Percentiles rank a stretch among this genome's conserved stretches.
Evolutionary conservation across 2,329 filamentous ascomycete species (phyloP).

Genomic region (Fusarium pininemorale): DNA sequence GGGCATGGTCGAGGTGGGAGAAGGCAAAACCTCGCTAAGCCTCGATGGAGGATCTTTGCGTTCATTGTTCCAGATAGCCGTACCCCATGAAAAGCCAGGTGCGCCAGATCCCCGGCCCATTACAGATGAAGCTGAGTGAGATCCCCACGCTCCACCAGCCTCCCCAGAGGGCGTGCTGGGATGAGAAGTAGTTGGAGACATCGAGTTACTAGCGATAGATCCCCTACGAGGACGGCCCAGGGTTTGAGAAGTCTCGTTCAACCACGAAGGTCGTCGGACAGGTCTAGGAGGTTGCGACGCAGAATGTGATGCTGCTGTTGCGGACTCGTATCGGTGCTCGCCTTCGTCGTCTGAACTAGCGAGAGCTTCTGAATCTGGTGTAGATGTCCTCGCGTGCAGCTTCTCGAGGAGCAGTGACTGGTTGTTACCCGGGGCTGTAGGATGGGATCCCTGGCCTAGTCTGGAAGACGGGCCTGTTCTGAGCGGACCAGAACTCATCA

Average conservation of each 20-base stretch:
- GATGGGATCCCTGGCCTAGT: constrained; percentile 57
- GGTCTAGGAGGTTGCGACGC: constrained; percentile 65
- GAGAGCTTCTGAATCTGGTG: constrained; percentile 92
- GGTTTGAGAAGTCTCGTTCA: constrained; percentile 80
- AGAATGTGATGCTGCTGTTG: constrained; percentile 51
- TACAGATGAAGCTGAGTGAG: constrained; percentile 59
- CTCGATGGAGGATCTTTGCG: constrained; percentile 81
- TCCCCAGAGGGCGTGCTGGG: constrained; percentile 82
- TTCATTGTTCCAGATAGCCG: constrained; percentile 83
- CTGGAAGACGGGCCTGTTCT: constrained; percentile 63
- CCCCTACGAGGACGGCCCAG: constrained; percentile 74
- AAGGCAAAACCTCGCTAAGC: constrained; percentile 77
- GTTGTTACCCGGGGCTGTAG: constrained; percentile 62
- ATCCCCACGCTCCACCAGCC: constrained; percentile 61
- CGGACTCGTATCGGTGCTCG: constrained; percentile 69
- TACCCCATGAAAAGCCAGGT: constrained; percentile 75
- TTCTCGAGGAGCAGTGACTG: constrained; percentile 78
- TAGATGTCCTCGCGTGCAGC: constrained; percentile 80
- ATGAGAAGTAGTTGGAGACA: constrained; percentile 83
- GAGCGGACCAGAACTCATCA: constrained; percentile 61
- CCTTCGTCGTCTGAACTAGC: constrained; percentile 94
- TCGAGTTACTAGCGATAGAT: constrained; percentile 78
- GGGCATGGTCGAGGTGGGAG: constrained; percentile 71
- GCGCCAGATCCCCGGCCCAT: constrained; percentile 60
- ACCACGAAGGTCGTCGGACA: constrained; percentile 80